Evolutionary conservation across 2,329 filamentous ascomycete genomes (phyloP).

Genomic region (Epicoccum nigrum): DNA sequence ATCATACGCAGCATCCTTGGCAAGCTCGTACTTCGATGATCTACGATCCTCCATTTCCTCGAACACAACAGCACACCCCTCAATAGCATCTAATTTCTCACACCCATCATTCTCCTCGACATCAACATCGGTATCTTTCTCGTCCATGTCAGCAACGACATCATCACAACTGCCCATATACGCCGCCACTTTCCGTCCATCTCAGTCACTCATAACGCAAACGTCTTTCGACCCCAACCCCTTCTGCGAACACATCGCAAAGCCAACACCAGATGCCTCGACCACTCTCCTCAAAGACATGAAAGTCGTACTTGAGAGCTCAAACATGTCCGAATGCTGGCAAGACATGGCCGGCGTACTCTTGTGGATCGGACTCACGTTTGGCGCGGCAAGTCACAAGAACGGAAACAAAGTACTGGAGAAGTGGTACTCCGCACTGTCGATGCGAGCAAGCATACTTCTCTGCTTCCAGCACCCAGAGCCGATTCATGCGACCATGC

Average conservation of each 20-base stretch:
- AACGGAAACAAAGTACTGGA: conserved; percentile 25
- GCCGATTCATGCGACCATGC: conserved; percentile 36
- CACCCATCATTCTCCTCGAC: conserved; percentile 1
- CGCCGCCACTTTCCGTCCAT: conserved; percentile 2
- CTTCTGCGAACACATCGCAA: not conserved
- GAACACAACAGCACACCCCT: conserved; percentile 2
- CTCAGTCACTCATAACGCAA: conserved; percentile 5
- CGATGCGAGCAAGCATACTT: conserved; percentile 40
- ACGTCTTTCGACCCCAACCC: not conserved
- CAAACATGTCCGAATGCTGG: conserved; percentile 44
- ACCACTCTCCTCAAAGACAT: conserved; percentile 30
- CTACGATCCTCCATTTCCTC: conserved; percentile 16
- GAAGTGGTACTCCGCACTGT: conserved; percentile 43
- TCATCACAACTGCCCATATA: not conserved
- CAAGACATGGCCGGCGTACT: conserved; percentile 47
- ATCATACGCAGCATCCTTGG: not conserved
- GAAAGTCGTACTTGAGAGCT: conserved; percentile 34
- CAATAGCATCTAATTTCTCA: conserved; percentile 7
- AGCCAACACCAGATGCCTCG: not conserved
- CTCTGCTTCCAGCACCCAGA: conserved; percentile 47
- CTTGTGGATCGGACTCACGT: conserved; percentile 44
- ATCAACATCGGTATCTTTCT: conserved; percentile 1
- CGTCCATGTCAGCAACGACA: conserved; percentile 18
- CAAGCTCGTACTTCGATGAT: conserved; percentile 13
- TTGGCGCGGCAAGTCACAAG: conserved; percentile 40